These are phyloP conservation scores for Dictyostelium intermedium DNA, from an alignment of 78 protist genomes.

Conservation along the genomic window DNA sequence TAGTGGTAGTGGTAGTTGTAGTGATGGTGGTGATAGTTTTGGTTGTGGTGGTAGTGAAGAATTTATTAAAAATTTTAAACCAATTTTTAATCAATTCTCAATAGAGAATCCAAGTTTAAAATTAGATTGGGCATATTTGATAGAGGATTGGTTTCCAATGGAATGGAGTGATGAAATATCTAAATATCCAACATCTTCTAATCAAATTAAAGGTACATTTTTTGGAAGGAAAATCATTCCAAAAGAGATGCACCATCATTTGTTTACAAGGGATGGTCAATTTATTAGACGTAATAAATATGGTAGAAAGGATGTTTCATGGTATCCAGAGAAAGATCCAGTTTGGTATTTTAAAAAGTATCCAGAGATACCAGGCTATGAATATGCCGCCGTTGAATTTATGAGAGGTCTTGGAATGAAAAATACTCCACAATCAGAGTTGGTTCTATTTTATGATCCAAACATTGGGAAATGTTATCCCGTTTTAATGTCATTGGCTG, in stretches of 20 bases:
- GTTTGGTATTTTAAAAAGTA: constrained; percentile 9
- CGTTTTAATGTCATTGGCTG: not conserved
- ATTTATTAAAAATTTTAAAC: not conserved
- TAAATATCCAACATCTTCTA: not conserved
- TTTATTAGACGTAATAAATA: constrained; percentile 8
- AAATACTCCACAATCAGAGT: not conserved
- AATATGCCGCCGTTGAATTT: not conserved
- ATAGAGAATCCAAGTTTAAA: not conserved
- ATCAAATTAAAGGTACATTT: not conserved
- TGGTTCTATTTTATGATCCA: constrained; percentile 8
- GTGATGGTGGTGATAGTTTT: no score
- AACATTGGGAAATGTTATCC: not conserved
- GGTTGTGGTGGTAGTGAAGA: no score
- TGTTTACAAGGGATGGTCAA: not conserved
- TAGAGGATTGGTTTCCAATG: not conserved
- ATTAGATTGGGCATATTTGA: not conserved
- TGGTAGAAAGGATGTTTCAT: constrained; percentile 13
- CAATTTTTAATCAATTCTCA: not conserved
- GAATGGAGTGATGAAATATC: not conserved
- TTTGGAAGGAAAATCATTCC: not conserved
- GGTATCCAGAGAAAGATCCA: constrained; percentile 11
- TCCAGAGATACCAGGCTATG: constrained; percentile 12
- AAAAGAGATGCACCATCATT: not conserved
- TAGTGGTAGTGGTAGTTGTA: no score
- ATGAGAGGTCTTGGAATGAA: not conserved